These are phyloP conservation scores for Boletus rufocinnamomeus DNA, from an alignment of 768 basidiomycete genomes.

Conservation along the genomic window DNA sequence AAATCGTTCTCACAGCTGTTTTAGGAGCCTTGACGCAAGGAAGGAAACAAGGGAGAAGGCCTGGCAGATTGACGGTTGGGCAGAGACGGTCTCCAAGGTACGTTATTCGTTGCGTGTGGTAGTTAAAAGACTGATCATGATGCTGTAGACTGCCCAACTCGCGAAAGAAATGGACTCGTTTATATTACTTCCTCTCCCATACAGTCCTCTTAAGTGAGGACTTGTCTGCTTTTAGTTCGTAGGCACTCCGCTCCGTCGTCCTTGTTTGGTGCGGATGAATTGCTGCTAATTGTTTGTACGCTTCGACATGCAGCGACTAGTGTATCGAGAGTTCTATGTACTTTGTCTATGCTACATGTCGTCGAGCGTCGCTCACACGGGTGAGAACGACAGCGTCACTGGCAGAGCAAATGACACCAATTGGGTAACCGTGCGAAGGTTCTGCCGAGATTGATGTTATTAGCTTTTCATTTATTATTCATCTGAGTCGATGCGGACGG, in stretches of 20 bases:
- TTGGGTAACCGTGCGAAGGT: conserved; percentile 22
- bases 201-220: conserved; percentile 78
- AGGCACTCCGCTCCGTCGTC: conserved; percentile 1
- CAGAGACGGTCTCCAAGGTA: conserved; percentile 90
- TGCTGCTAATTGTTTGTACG: background rate
- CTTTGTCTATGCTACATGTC: background rate
- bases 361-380: background rate
- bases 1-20: conserved; percentile 13
- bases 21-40: conserved; percentile 71
- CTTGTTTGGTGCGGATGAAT: background rate
- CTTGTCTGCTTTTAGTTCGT: background rate
- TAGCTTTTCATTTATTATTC: conserved; percentile 7
- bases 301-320: background rate
- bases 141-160: conserved; percentile 79
- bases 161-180: conserved; percentile 85
- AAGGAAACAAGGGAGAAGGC: conserved; percentile 87
- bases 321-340: background rate
- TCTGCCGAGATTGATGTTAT: conserved; percentile 8
- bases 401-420: conserved; percentile 14
- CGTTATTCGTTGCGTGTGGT: conserved; percentile 17
- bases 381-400: background rate
- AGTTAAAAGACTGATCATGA: conserved; percentile 1
- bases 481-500: background rate
- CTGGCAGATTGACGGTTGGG: conserved; percentile 96
- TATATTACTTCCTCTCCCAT: conserved; percentile 77